Evolutionary conservation across 129 eudicot species (phyloP).

Genomic region (Lactuca saligna): DNA sequence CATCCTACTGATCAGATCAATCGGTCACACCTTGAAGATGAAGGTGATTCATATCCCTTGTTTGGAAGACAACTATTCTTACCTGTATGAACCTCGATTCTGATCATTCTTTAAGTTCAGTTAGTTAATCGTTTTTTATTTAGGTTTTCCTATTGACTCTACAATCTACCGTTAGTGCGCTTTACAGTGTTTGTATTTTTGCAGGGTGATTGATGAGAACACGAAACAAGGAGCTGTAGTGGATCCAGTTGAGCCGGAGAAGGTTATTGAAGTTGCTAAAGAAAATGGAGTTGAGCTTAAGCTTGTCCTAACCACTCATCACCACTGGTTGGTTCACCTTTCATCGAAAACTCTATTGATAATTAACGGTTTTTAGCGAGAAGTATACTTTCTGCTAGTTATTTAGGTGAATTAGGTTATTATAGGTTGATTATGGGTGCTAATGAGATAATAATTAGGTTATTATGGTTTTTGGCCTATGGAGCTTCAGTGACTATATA

Average conservation of each 20-base stretch:
- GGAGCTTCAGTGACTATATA: too few species aligned
- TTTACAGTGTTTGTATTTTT: constrained; percentile 7
- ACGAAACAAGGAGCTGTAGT: constrained; percentile 91
- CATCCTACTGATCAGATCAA: constrained; percentile 5
- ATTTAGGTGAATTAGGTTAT: neutral
- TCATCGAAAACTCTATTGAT: constrained; percentile 1
- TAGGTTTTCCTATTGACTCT: neutral
- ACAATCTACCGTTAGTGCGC: neutral
- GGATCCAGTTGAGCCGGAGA: constrained; percentile 97
- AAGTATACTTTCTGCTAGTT: neutral
- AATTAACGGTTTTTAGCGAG: neutral
- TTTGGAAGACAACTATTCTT: constrained; percentile 88
- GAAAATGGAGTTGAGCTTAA: constrained; percentile 63
- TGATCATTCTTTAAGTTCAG: neutral
- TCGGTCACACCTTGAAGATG: constrained; percentile 40
- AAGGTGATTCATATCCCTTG: constrained; percentile 88
- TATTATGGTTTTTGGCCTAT: too few species aligned
- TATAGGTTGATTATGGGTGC: constrained; percentile 7
- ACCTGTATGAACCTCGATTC: constrained; percentile 48
- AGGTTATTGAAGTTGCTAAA: constrained; percentile 66
- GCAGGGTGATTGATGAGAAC: constrained; percentile 80
- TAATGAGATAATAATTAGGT: too few species aligned
- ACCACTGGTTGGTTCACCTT: constrained; percentile 68
- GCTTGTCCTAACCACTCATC: constrained; percentile 91
- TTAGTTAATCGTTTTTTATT: neutral